These are phyloP conservation scores for Microbotryum saponariae DNA, from an alignment of 1,284 basidiomycete genomes.

Conservation along the genomic window DNA sequence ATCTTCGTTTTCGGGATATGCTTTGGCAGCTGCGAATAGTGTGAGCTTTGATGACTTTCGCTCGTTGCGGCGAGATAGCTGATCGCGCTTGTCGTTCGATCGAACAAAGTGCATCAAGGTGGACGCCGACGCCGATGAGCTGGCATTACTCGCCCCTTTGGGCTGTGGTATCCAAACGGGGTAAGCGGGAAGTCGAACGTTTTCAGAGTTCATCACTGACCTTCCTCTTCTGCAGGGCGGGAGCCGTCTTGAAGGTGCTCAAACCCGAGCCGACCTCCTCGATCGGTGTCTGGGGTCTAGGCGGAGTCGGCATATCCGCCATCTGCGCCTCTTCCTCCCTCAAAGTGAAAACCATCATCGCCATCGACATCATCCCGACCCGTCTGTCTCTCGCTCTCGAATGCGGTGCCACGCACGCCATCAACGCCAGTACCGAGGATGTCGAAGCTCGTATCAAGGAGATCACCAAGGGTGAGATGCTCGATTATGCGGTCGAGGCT, in stretches of 20 bases:
- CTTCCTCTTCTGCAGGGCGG: constrained; percentile 6
- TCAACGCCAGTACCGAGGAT: constrained; percentile 21
- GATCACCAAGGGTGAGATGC: constrained; percentile 9
- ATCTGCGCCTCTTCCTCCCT: constrained; percentile 30
- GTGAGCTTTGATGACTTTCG: too few relatives aligned
- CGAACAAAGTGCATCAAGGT: constrained; percentile 20
- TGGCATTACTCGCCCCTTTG: constrained; percentile 25
- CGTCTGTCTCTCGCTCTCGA: constrained; percentile 28
- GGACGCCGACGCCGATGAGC: constrained; percentile 14
- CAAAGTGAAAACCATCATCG: constrained; percentile 30
- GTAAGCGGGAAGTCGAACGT: too few relatives aligned
- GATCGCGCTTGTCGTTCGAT: background rate
- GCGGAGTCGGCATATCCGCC: constrained; percentile 34
- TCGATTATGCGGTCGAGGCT: constrained; percentile 11
- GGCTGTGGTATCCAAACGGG: constrained; percentile 15
- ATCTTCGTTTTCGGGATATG: too few relatives aligned
- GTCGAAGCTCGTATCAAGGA: constrained; percentile 5
- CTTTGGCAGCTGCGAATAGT: too few relatives aligned
- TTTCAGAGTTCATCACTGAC: background rate
- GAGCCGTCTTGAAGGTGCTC: constrained; percentile 19
- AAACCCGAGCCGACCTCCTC: constrained; percentile 11
- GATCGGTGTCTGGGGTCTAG: constrained; percentile 30
- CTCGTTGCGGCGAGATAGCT: too few relatives aligned
- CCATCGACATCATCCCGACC: constrained; percentile 31
- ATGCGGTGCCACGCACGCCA: constrained; percentile 27